Evolutionary conservation across 2,329 filamentous ascomycete genomes (phyloP).

Genomic region (Pezicula radicicola): DNA sequence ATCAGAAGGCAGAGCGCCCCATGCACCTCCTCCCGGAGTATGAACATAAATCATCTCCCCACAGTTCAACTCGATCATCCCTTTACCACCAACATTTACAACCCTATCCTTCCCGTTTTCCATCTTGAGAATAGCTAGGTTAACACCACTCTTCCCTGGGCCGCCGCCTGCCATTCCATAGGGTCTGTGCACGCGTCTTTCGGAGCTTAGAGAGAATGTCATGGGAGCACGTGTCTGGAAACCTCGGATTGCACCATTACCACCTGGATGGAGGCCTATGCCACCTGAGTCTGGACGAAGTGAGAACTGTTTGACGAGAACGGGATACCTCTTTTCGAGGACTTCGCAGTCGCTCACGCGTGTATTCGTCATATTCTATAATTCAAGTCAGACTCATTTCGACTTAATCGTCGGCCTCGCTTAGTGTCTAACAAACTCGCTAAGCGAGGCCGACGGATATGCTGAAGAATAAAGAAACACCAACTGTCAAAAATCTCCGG

Average conservation of each 20-base stretch:
- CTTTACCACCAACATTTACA: slow-evolving; percentile 14
- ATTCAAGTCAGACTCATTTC: too few relatives aligned
- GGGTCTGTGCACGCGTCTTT: slow-evolving; percentile 70
- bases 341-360: slow-evolving; percentile 76
- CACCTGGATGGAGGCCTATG: slow-evolving; percentile 60
- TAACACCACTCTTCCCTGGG: slow-evolving; percentile 72
- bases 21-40: slow-evolving; percentile 19
- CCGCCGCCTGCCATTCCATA: slow-evolving; percentile 81
- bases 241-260: slow-evolving; percentile 71
- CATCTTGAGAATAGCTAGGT: slow-evolving; percentile 65
- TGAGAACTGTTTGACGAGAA: slow-evolving; percentile 66
- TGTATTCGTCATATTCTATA: slow-evolving; percentile 74
- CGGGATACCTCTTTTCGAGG: slow-evolving; percentile 74
- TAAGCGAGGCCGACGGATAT: too few relatives aligned
- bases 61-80: slow-evolving; percentile 14
- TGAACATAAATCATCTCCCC: neutral
- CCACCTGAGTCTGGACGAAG: slow-evolving; percentile 61
- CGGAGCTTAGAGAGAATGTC: slow-evolving; percentile 73
- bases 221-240: slow-evolving; percentile 76
- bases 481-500: too few relatives aligned
- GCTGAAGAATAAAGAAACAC: too few relatives aligned
- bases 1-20: slow-evolving; percentile 5
- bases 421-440: too few relatives aligned
- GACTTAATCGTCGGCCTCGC: too few relatives aligned
- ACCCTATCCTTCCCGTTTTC: slow-evolving; percentile 17